Evolutionary conservation across 164 flowering plant genomes (phyloP).

Genomic region (Magnolia kwangsiensis): DNA sequence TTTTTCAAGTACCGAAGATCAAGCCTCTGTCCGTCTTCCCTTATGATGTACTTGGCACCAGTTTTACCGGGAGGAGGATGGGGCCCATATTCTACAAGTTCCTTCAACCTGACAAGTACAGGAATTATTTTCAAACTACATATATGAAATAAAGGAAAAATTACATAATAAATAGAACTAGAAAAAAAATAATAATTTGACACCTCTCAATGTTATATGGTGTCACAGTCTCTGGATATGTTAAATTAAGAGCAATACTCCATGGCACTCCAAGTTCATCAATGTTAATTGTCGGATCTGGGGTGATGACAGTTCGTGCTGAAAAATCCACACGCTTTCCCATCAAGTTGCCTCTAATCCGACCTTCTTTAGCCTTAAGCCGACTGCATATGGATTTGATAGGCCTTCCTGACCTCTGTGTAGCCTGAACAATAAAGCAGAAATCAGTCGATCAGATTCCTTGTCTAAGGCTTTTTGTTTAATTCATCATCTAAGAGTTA

Average conservation of each 20-base stretch:
- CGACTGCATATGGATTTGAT: conserved; percentile 97
- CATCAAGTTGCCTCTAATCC: conserved; percentile 98
- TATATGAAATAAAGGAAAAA: not conserved
- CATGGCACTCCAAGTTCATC: conserved; percentile 98
- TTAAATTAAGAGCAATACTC: conserved; percentile 96
- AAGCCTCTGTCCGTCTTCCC: conserved; percentile 98
- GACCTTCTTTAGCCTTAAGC: conserved; percentile 98
- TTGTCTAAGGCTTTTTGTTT: not conserved
- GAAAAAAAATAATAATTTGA: not conserved
- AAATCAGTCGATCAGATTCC: conserved; percentile 1
- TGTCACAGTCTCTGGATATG: conserved; percentile 98
- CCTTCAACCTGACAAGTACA: conserved; percentile 65
- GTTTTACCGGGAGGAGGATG: conserved; percentile 99
- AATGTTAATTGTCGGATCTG: conserved; percentile 95
- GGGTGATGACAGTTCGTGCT: conserved; percentile 96
- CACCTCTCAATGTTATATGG: conserved; percentile 98
- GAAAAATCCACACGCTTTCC: conserved; percentile 99
- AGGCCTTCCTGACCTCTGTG: conserved; percentile 95
- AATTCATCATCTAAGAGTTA: not conserved
- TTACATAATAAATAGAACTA: not conserved
- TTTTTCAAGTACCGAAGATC: conserved; percentile 97
- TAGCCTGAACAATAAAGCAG: conserved; percentile 55
- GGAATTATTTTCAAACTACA: not conserved
- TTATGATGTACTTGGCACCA: conserved; percentile 95
- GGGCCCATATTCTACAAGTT: conserved; percentile 99